A percentile compares a stretch with the other conserved stretches of the same genome.
These are phyloP conservation scores for Penicillium olsonii DNA, from an alignment of 2,329 filamentous ascomycete genomes.

Conservation along the genomic window DNA sequence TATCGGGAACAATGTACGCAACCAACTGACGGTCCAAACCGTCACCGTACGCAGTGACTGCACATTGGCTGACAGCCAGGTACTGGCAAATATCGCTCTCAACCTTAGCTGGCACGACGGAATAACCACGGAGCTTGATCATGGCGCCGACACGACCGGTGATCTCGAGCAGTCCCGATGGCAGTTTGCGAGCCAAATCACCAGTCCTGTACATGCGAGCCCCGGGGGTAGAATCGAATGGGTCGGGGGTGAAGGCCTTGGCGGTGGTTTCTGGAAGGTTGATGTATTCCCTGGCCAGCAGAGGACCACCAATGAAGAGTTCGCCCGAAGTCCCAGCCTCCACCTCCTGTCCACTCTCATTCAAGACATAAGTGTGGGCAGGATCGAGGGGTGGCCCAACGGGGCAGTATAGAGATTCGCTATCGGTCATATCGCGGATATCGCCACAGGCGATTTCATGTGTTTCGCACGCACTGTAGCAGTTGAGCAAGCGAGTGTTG, in stretches of 20 bases:
- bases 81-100: slow-evolving; percentile 71
- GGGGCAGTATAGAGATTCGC: slow-evolving; percentile 68
- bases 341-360: slow-evolving; percentile 67
- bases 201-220: slow-evolving; percentile 75
- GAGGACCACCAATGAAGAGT: slow-evolving; percentile 71
- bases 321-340: slow-evolving; percentile 66
- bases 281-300: slow-evolving; percentile 75
- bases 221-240: slow-evolving; percentile 60
- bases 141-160: slow-evolving; percentile 75
- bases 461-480: slow-evolving; percentile 81
- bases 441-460: slow-evolving; percentile 79
- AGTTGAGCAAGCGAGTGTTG: slow-evolving; percentile 70
- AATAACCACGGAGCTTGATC: slow-evolving; percentile 80
- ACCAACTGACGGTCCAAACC: slow-evolving; percentile 74
- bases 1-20: slow-evolving; percentile 73
- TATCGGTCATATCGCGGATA: slow-evolving; percentile 66
- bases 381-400: slow-evolving; percentile 71
- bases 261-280: slow-evolving; percentile 78
- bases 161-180: slow-evolving; percentile 71
- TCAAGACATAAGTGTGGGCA: slow-evolving; percentile 70
- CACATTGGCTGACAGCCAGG: slow-evolving; percentile 70
- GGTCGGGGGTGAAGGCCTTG: slow-evolving; percentile 68
- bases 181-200: slow-evolving; percentile 67
- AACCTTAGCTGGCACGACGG: slow-evolving; percentile 74
- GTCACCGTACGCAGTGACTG: slow-evolving; percentile 72